Evolutionary conservation across 2,329 filamentous ascomycete species (phyloP).

Genomic region (Biscogniauxia mediterranea): DNA sequence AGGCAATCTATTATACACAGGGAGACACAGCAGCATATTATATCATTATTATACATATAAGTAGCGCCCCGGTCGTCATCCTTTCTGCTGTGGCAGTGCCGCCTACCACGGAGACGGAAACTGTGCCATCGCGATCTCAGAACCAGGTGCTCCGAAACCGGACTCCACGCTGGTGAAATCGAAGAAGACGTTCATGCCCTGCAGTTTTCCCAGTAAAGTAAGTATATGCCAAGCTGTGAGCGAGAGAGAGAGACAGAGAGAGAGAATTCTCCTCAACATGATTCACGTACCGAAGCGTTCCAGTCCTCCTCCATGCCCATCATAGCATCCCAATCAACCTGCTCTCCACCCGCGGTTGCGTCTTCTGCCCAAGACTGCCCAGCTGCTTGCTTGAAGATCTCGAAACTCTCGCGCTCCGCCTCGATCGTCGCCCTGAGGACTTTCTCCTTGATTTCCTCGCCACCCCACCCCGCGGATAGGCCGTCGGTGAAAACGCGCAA

Average conservation of each 20-base stretch:
- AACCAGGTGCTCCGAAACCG: slow-evolving; percentile 11
- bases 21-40: not conserved
- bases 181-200: slow-evolving; percentile 23
- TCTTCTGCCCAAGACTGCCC: slow-evolving; percentile 11
- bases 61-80: not conserved
- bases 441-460: slow-evolving; percentile 33
- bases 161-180: slow-evolving; percentile 27
- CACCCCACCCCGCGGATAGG: slow-evolving; percentile 35
- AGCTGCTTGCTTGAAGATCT: slow-evolving; percentile 34
- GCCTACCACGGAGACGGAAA: not conserved
- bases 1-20: no score
- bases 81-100: no score
- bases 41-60: not conserved
- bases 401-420: slow-evolving; percentile 32
- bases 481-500: slow-evolving; percentile 43
- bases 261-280: no score
- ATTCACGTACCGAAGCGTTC: slow-evolving; percentile 24
- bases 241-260: not conserved
- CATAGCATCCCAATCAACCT: slow-evolving; percentile 26
- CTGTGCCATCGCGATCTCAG: not conserved
- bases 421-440: slow-evolving; percentile 40
- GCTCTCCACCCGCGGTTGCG: slow-evolving; percentile 22
- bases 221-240: not conserved
- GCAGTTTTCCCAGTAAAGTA: not conserved
- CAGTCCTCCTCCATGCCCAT: slow-evolving; percentile 37